Conservation (phyloP, 2,329 filamentous ascomycete genomes). For the Trichocomaceae sp. region DNA sequence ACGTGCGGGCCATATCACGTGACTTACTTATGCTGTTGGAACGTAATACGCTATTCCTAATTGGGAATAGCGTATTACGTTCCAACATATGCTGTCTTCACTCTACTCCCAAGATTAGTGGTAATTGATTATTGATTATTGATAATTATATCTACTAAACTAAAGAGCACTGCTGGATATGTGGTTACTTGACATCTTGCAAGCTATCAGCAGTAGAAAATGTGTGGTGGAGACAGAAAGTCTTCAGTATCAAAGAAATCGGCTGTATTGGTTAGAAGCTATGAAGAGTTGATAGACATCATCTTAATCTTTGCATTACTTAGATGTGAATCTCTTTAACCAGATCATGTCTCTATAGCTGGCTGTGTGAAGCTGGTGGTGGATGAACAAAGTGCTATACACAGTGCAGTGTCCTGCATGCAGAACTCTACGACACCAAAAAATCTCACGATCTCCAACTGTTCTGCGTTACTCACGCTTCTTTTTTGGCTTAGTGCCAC, state of each 20-base stretch:
- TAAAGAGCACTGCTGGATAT: too few species aligned
- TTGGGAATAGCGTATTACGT: too few species aligned
- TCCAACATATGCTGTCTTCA: too few species aligned
- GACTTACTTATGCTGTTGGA: slow-evolving; percentile 3
- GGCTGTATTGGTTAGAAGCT: too few species aligned
- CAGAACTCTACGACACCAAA: neutral
- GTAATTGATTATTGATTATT: too few species aligned
- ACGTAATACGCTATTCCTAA: too few species aligned
- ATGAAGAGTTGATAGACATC: too few species aligned
- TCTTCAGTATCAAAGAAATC: neutral
- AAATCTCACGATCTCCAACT: neutral
- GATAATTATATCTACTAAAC: neutral
- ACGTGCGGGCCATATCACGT: slow-evolving; percentile 26
- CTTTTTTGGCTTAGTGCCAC: neutral
- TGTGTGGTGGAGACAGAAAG: neutral
- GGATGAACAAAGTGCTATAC: neutral
- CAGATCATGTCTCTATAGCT: neutral
- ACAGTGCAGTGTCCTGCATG: too few species aligned
- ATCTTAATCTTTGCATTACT: neutral
- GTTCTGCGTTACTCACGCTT: neutral
- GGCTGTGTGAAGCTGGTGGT: neutral
- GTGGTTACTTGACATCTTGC: too few species aligned
- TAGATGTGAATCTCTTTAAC: neutral
- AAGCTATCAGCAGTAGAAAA: too few species aligned
- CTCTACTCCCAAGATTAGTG: neutral